Percentiles rank a stretch among this genome's conserved stretches.
Evolutionary conservation across 108 stramenopile species (phyloP).

Genomic region (Cafeteria roenbergensis): DNA sequence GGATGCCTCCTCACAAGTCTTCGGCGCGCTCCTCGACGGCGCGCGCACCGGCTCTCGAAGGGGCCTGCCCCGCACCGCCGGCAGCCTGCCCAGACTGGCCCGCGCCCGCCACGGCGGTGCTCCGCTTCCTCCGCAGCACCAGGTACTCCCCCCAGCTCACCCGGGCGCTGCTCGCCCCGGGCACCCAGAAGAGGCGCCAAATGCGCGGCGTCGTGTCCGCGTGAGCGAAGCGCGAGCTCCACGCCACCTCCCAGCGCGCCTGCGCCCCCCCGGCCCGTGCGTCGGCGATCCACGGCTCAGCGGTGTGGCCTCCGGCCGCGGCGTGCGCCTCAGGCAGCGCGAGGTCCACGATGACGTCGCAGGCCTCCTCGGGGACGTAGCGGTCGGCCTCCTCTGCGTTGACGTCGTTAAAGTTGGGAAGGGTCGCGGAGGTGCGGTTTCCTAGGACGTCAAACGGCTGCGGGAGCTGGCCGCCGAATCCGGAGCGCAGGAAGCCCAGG

Average conservation of each 20-base stretch:
- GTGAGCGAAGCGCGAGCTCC: background rate
- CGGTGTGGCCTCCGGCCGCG: background rate
- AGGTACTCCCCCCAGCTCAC: background rate
- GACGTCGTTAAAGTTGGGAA: slow-evolving; percentile 58
- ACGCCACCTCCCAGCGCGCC: background rate
- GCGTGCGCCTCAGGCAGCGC: background rate
- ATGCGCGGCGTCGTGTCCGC: background rate
- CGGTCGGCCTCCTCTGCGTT: slow-evolving; percentile 45
- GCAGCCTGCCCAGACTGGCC: no score
- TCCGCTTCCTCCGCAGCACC: no score
- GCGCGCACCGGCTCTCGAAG: no score
- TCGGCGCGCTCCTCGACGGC: no score
- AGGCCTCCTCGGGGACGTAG: background rate
- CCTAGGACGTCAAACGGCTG: slow-evolving; percentile 52
- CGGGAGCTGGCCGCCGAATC: slow-evolving; percentile 75
- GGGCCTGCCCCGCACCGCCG: no score
- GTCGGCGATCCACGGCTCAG: background rate
- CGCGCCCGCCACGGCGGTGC: no score
- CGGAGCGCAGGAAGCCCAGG: slow-evolving; percentile 64
- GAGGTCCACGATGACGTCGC: slow-evolving; percentile 5
- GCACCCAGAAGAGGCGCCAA: background rate
- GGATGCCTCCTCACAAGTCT: no score
- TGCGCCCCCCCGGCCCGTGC: background rate
- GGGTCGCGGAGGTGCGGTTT: slow-evolving; percentile 28
- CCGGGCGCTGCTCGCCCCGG: background rate